Conservation (phyloP, 2,329 filamentous ascomycete genomes). For the Plenodomus lindquistii region DNA sequence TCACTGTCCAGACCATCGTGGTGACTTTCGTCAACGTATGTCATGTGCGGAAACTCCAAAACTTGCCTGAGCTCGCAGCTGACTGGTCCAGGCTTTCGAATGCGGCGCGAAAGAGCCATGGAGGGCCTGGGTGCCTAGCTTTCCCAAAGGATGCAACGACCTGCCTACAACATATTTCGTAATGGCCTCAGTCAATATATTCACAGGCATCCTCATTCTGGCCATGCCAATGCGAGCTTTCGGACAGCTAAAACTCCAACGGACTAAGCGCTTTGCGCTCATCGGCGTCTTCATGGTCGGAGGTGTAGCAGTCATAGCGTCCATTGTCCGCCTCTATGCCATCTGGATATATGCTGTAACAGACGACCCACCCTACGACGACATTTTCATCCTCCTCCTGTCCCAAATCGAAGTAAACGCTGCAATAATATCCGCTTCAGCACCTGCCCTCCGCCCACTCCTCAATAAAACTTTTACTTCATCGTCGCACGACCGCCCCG, state of each 20-base stretch:
- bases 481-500: constrained; percentile 2
- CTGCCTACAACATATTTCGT: too few species aligned
- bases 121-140: too few species aligned
- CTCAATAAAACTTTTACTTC: constrained; percentile 21
- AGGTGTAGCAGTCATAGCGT: constrained; percentile 21
- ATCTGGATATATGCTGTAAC: constrained; percentile 21
- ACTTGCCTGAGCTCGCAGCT: too few species aligned
- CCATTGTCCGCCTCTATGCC: constrained; percentile 22
- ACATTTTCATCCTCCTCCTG: constrained; percentile 39
- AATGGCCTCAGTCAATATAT: constrained; percentile 22
- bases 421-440: constrained; percentile 46
- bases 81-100: too few species aligned
- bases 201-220: constrained; percentile 22
- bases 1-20: too few species aligned
- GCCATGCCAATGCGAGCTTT: constrained; percentile 22
- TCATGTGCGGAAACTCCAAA: too few species aligned
- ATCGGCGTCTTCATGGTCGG: constrained; percentile 26
- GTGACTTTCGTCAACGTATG: too few species aligned
- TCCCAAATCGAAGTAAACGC: constrained; percentile 49
- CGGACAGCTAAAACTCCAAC: constrained; percentile 16
- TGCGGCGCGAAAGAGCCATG: too few species aligned
- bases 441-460: constrained; percentile 45
- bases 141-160: too few species aligned
- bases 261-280: constrained; percentile 17
- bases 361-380: constrained; percentile 19